Base-by-base conservation (phyloP, 805 yeast species). In the Millerozyma acaciae region DNA sequence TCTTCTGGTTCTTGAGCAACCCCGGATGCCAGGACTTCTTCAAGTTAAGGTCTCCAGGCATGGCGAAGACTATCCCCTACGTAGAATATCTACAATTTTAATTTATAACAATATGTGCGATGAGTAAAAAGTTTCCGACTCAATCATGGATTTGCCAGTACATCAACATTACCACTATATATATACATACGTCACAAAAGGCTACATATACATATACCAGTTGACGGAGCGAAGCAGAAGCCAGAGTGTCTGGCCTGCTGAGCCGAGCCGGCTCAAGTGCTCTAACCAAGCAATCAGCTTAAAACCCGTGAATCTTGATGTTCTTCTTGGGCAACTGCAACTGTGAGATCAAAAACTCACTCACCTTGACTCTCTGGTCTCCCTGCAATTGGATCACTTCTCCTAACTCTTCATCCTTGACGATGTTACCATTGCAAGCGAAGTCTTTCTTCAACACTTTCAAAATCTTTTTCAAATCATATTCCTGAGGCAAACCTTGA, bases 341-440 rank as follows among this genome's bases (percentile, higher is more conserved):
- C 61, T 86, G 89, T 43, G 82, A 64, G 51, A 86, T 81, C 72
- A 90, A 78, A 54, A 90, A 90, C 63, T 88, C 96, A 73, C 84
- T 78, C 43, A 90, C 96, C 65, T 90, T 90, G 47, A 87, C 84
- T 73, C 98, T 86, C 73, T 90, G 98, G 62, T 90, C 98, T 65
- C 98, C 98, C 73, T 93, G 97, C 64, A 90, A 73, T 75, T 90
- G 98, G 53, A 90, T 88, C 53, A 90, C 93, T 57, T 90, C 95
- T 44, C 97, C 98, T 68, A 88, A 75, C 59, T 90, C 97, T 30
- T 81, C 86, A 66, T 90, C 97, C 64, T 87, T 88, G 63, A 88
- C 97, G 57, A 90, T 86, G 70, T 89, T 90, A 65, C 98, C 98
- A 66, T 90, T 90, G 70, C 97, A 93, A 48, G 97, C 98, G 62